Evolutionary conservation across 352 stramenopile species (phyloP).

Genomic region (Pythium periplocum): DNA sequence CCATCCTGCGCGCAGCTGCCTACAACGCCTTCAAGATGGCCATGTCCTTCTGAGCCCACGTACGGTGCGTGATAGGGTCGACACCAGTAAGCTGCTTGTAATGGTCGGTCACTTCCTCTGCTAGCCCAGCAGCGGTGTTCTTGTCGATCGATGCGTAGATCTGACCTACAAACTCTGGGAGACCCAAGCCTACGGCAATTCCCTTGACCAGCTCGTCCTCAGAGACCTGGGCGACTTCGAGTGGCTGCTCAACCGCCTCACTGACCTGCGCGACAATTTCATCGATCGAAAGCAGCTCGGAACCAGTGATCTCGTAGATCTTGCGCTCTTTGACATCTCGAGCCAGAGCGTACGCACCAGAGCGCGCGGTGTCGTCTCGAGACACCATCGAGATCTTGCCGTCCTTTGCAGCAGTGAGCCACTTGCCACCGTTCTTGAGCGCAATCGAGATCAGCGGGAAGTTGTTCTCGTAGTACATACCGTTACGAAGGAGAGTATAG

Average conservation of each 20-base stretch:
- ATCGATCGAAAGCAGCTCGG: background rate
- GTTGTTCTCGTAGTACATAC: no score
- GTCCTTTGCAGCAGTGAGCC: constrained; percentile 1
- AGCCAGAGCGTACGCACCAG: constrained; percentile 5
- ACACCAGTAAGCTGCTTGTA: no score
- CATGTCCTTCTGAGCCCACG: no score
- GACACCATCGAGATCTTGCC: constrained; percentile 4
- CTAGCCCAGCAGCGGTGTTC: background rate
- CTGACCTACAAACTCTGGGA: background rate
- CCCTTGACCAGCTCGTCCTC: constrained; percentile 4
- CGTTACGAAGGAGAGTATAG: no score
- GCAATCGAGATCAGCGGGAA: no score
- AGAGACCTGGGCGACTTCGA: constrained; percentile 4
- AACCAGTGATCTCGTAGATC: constrained; percentile 8
- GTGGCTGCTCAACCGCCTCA: constrained; percentile 3
- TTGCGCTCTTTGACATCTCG: constrained; percentile 5
- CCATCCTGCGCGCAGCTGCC: no score
- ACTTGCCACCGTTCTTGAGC: constrained; percentile 1
- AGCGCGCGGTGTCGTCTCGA: constrained; percentile 4
- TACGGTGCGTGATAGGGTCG: no score
- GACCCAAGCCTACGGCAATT: background rate
- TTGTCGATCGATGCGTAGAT: constrained; percentile 3
- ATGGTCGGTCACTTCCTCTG: background rate
- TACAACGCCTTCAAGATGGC: no score
- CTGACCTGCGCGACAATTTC: constrained; percentile 8